Conservation (phyloP, 148 eudicot species). For the Nepenthes mirabilis region DNA sequence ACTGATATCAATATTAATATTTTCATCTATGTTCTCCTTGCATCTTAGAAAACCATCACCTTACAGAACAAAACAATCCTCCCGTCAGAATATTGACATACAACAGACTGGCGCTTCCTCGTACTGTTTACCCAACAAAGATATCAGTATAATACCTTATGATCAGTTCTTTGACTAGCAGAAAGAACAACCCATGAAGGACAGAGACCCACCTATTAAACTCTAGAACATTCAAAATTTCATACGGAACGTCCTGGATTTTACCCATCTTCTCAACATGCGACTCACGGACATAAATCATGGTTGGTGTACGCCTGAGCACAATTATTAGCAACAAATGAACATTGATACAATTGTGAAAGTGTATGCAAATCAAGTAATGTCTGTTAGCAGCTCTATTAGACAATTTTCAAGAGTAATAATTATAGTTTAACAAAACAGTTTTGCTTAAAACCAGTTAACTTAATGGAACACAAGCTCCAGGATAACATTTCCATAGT, state of each 20-base stretch:
- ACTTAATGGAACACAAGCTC: too few species aligned
- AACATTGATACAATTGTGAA: not conserved
- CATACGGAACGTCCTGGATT: slow-evolving; percentile 69
- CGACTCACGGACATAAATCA: slow-evolving; percentile 89
- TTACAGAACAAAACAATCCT: slow-evolving; percentile 96
- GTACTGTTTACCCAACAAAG: slow-evolving; percentile 37
- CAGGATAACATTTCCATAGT: too few species aligned
- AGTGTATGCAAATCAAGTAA: too few species aligned
- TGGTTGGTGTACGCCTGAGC: slow-evolving; percentile 88
- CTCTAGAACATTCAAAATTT: slow-evolving; percentile 92
- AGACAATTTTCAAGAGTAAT: too few species aligned
- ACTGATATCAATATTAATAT: too few species aligned
- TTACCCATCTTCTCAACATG: slow-evolving; percentile 88
- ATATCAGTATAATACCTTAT: slow-evolving; percentile 10
- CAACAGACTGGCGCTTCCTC: slow-evolving; percentile 95
- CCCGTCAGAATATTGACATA: slow-evolving; percentile 87
- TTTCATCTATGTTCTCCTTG: too few species aligned
- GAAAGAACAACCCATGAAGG: slow-evolving; percentile 4
- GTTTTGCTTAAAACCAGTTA: too few species aligned
- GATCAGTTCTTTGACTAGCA: slow-evolving; percentile 8
- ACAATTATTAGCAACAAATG: slow-evolving; percentile 6
- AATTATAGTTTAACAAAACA: too few species aligned
- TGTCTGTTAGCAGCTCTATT: not conserved
- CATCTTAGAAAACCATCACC: slow-evolving; percentile 21
- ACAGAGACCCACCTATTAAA: slow-evolving; percentile 62